phyloP scores from a whole-genome alignment of 345 rosid species.

The Camelina laxa region DNA sequence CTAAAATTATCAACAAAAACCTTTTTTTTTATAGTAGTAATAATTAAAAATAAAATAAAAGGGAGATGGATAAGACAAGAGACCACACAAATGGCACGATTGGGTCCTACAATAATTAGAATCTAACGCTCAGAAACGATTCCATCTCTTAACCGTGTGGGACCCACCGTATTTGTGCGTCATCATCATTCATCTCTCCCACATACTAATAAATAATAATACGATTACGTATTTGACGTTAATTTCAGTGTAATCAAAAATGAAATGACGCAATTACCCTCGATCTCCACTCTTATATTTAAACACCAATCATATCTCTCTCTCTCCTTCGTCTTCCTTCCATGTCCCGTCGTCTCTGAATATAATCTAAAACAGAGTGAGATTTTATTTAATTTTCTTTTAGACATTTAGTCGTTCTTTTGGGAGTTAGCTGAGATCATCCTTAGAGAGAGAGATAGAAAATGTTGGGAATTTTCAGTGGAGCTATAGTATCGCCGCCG shows the following conservation, averaged over 20 bases:
- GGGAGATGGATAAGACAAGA: conserved; percentile 37
- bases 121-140: conserved; percentile 43
- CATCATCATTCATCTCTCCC: background rate
- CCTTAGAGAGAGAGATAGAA: conserved; percentile 10
- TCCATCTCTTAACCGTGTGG: conserved; percentile 30
- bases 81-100: conserved; percentile 31
- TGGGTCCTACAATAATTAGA: conserved; percentile 6
- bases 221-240: conserved; percentile 28
- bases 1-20: too few species aligned
- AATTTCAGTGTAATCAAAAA: conserved; percentile 37
- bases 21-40: too few species aligned
- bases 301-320: background rate
- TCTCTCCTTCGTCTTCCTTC: conserved; percentile 16
- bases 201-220: too few species aligned
- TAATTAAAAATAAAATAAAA: too few species aligned
- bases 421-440: too few species aligned
- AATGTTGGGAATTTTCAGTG: conserved; percentile 94
- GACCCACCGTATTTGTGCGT: conserved; percentile 8
- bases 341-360: too few species aligned
- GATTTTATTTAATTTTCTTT: too few species aligned
- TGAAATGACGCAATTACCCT: conserved; percentile 39
- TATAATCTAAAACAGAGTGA: background rate
- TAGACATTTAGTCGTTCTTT: background rate
- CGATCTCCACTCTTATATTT: background rate
- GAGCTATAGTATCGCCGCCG: conserved; percentile 81